A percentile compares a stretch with the other conserved stretches of the same genome.
Evolutionary conservation across 1,139 yeast species (phyloP).

Genomic region (Diutina sp.): DNA sequence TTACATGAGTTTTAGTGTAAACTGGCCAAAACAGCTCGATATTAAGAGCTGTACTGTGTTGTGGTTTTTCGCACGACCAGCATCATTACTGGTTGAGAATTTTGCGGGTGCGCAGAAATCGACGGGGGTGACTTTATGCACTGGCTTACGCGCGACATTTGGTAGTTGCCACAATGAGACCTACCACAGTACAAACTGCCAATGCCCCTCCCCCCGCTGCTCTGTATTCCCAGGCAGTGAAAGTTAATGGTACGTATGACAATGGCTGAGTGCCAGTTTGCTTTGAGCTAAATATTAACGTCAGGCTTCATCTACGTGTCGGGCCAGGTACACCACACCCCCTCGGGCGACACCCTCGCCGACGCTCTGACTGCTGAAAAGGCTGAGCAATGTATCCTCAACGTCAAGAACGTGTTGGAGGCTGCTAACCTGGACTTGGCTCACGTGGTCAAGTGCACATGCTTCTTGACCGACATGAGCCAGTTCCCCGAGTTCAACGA

Average conservation of each 20-base stretch:
- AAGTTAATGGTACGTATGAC: constrained; percentile 46
- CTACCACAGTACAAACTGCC: constrained; percentile 11
- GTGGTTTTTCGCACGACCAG: too few relatives aligned
- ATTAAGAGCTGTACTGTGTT: too few relatives aligned
- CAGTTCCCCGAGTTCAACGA: constrained; percentile 73
- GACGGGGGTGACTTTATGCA: too few relatives aligned
- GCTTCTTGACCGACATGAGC: constrained; percentile 80
- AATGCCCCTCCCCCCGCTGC: constrained; percentile 95
- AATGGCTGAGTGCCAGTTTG: constrained; percentile 9
- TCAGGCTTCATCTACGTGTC: constrained; percentile 75
- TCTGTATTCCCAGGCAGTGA: constrained; percentile 86
- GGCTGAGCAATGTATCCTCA: constrained; percentile 75
- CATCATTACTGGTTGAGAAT: too few relatives aligned
- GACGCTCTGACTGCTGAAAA: constrained; percentile 55
- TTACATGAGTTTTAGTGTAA: too few relatives aligned
- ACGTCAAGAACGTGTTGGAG: constrained; percentile 61
- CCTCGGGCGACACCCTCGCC: constrained; percentile 52
- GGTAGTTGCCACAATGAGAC: not conserved
- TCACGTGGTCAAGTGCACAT: constrained; percentile 73
- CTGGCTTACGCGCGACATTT: too few relatives aligned
- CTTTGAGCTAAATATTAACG: not conserved
- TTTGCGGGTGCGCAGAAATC: too few relatives aligned
- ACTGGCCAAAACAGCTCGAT: too few relatives aligned
- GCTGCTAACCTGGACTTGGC: constrained; percentile 77
- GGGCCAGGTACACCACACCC: constrained; percentile 88